Percentiles rank a stretch among this genome's conserved stretches.
Conservation (phyloP, 495 filamentous ascomycete species). For the Penicillium coffeae region DNA sequence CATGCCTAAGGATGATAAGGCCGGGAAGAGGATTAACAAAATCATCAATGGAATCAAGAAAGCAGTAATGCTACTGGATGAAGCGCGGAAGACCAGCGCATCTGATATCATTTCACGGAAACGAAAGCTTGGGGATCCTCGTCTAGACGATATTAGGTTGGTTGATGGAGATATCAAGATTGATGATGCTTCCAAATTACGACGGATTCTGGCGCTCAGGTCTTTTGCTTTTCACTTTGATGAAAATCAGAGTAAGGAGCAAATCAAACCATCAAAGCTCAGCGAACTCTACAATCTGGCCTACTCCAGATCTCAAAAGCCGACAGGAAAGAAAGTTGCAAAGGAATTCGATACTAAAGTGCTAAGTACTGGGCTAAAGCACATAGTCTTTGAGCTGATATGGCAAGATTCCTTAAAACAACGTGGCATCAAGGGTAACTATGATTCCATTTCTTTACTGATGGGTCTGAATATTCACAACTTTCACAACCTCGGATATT, state of each 20-base stretch:
- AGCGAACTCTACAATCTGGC: neutral
- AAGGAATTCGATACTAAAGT: neutral
- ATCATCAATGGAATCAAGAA: too few species aligned
- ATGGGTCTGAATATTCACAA: neutral
- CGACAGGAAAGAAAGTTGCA: neutral
- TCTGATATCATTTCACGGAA: neutral
- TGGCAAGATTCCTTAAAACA: neutral
- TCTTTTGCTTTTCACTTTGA: neutral
- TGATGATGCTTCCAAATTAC: neutral
- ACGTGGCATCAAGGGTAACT: neutral
- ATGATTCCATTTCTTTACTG: neutral
- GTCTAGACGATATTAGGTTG: neutral
- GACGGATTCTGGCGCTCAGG: neutral
- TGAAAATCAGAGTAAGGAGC: neutral
- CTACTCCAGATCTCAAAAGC: neutral
- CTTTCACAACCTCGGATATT: neutral
- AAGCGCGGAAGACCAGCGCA: too few species aligned
- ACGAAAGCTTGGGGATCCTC: neutral
- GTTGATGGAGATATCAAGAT: neutral
- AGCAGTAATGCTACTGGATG: too few species aligned
- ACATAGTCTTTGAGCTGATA: neutral
- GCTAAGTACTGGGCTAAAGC: neutral
- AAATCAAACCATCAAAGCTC: neutral
- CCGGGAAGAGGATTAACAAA: too few species aligned
- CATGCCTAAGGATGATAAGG: too few species aligned